These are phyloP conservation scores for Aspergillus indologenus DNA, from an alignment of 495 filamentous ascomycete species.

Conservation along the genomic window DNA sequence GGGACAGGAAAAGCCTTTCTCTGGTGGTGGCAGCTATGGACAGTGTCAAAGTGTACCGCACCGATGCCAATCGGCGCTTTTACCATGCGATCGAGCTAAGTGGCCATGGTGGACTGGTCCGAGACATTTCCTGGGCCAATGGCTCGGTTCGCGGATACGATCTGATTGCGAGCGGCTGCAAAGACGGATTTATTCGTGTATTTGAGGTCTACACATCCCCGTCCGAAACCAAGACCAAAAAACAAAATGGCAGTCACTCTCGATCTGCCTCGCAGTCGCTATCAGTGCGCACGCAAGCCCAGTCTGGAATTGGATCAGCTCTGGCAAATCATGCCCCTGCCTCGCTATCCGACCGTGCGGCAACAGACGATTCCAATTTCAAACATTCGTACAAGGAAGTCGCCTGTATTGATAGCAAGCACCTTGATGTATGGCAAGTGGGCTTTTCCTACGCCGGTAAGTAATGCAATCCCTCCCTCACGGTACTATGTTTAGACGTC, in stretches of 20 bases:
- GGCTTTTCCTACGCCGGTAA: constrained; percentile 48
- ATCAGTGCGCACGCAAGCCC: constrained; percentile 36
- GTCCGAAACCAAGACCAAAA: constrained; percentile 27
- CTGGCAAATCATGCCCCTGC: constrained; percentile 42
- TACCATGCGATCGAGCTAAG: constrained; percentile 73
- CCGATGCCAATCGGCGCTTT: constrained; percentile 63
- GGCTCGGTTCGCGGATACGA: constrained; percentile 85
- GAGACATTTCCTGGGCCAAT: constrained; percentile 90
- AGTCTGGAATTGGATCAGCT: constrained; percentile 51
- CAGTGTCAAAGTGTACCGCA: constrained; percentile 74
- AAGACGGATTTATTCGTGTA: constrained; percentile 83
- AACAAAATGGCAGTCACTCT: constrained; percentile 28
- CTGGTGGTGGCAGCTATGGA: constrained; percentile 84
- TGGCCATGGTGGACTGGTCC: constrained; percentile 71
- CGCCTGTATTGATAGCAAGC: constrained; percentile 47
- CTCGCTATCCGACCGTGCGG: constrained; percentile 31
- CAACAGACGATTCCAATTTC: constrained; percentile 35
- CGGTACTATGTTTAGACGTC: background rate
- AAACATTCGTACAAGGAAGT: constrained; percentile 47
- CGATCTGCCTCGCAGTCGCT: constrained; percentile 34
- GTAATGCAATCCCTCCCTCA: constrained; percentile 8
- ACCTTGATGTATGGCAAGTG: constrained; percentile 50
- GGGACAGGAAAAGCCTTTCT: constrained; percentile 67
- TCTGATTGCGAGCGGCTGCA: constrained; percentile 85
- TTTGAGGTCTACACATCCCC: constrained; percentile 67